Conservation (phyloP, 768 basidiomycete species). For the Boletus edulis region DNA sequence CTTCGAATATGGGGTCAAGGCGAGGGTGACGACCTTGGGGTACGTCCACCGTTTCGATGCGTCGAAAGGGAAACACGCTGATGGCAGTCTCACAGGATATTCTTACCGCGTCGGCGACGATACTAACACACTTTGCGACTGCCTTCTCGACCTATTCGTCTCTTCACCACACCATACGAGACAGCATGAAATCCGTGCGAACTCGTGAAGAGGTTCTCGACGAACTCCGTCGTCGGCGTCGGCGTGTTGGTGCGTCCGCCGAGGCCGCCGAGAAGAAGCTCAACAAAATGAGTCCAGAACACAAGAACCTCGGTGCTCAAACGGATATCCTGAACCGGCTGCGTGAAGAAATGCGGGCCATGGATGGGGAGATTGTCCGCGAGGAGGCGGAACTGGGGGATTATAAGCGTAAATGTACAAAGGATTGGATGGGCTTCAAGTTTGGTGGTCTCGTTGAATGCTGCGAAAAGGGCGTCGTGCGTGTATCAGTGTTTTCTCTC, state of each 20-base stretch:
- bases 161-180: conserved; percentile 60
- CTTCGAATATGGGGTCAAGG: conserved; percentile 70
- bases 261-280: conserved; percentile 88
- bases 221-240: conserved; percentile 68
- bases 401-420: conserved; percentile 71
- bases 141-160: conserved; percentile 68
- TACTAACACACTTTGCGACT: conserved; percentile 64
- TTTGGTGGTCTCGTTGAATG: conserved; percentile 85
- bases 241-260: conserved; percentile 63
- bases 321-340: conserved; percentile 68
- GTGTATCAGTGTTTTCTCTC: conserved; percentile 14
- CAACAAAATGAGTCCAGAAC: conserved; percentile 83
- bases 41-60: conserved; percentile 34
- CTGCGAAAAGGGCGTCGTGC: conserved; percentile 72
- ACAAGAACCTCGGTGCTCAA: conserved; percentile 78
- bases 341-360: conserved; percentile 68
- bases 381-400: conserved; percentile 82
- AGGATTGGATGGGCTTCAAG: conserved; percentile 76
- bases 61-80: not conserved
- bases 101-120: conserved; percentile 62
- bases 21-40: conserved; percentile 81
- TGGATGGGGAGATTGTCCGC: conserved; percentile 81
- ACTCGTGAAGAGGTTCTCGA: conserved; percentile 83
- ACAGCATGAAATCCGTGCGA: conserved; percentile 77
- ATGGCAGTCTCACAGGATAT: conserved; percentile 53